phyloP scores from a whole-genome alignment of 2,329 filamentous ascomycete genomes.

The Cordyceps fumosorosea region DNA sequence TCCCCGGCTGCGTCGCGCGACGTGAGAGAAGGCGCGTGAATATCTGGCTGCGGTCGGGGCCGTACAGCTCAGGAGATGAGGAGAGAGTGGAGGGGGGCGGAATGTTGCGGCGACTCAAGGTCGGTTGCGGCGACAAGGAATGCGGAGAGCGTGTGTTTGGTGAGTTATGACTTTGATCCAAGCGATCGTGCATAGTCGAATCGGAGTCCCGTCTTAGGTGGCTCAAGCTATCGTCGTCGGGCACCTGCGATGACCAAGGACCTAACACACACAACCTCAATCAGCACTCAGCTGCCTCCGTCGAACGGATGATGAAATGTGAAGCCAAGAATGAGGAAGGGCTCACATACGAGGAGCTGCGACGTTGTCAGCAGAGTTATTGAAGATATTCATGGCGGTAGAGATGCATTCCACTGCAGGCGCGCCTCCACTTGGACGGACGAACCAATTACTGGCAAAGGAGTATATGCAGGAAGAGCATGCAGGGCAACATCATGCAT shows the following conservation, averaged over 20 bases:
- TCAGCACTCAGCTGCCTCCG: constrained; percentile 6
- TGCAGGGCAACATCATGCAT: constrained; percentile 22
- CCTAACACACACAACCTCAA: constrained; percentile 6
- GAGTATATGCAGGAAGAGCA: constrained; percentile 22
- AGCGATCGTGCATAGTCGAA: background rate
- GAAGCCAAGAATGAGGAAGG: background rate
- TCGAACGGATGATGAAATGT: background rate
- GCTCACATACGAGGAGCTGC: constrained; percentile 31
- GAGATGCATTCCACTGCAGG: constrained; percentile 14
- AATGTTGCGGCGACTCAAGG: constrained; percentile 21
- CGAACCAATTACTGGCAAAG: constrained; percentile 28
- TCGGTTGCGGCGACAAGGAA: constrained; percentile 30
- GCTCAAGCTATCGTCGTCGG: constrained; percentile 8
- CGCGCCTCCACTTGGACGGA: constrained; percentile 27
- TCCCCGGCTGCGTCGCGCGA: background rate
- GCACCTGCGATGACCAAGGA: constrained; percentile 12
- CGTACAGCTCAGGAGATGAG: constrained; percentile 8
- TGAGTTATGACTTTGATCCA: background rate
- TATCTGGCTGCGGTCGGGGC: constrained; percentile 10
- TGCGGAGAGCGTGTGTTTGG: constrained; percentile 15
- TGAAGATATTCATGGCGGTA: constrained; percentile 33
- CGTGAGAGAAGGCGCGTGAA: constrained; percentile 11
- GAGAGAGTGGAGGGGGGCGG: background rate
- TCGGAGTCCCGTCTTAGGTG: background rate
- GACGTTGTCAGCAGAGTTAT: constrained; percentile 28